These are phyloP conservation scores for Bisporella sp. DNA, from an alignment of 2,329 filamentous ascomycete species.

Conservation along the genomic window DNA sequence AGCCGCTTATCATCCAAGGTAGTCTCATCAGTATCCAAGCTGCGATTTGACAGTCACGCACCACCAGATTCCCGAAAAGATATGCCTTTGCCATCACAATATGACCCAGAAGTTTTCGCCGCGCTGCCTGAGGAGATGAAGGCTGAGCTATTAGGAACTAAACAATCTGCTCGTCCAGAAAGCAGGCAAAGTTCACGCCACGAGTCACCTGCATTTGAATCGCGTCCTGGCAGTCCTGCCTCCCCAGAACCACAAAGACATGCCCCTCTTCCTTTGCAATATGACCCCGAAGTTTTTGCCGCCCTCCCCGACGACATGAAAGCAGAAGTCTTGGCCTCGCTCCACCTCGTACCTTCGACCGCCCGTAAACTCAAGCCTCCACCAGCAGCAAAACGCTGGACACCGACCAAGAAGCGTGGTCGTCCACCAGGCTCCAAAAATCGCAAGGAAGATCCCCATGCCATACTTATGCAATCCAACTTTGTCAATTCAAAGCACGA, in stretches of 20 bases:
- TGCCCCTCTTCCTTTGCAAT: slow-evolving; percentile 55
- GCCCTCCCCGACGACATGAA: slow-evolving; percentile 82
- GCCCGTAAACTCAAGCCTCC: slow-evolving; percentile 49
- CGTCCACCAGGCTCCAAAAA: slow-evolving; percentile 33
- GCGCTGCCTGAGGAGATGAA: slow-evolving; percentile 82
- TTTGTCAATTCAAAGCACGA: slow-evolving; percentile 45
- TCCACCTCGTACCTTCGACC: slow-evolving; percentile 41
- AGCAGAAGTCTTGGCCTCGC: slow-evolving; percentile 72
- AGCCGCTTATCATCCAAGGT: slow-evolving; percentile 18
- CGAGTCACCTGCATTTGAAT: not conserved
- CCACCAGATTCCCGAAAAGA: not conserved
- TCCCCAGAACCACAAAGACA: not conserved
- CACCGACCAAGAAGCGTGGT: slow-evolving; percentile 60
- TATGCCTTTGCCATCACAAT: slow-evolving; percentile 55
- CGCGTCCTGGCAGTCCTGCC: slow-evolving; percentile 2
- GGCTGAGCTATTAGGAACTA: slow-evolving; percentile 72
- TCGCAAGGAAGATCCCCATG: slow-evolving; percentile 42
- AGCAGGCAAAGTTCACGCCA: not conserved
- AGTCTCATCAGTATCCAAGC: slow-evolving; percentile 27
- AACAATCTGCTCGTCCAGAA: slow-evolving; percentile 30
- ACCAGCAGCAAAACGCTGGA: slow-evolving; percentile 26
- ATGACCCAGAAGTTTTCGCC: slow-evolving; percentile 78
- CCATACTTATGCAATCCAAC: slow-evolving; percentile 65
- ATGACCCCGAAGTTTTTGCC: slow-evolving; percentile 78
- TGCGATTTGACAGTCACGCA: slow-evolving; percentile 17